phyloP scores from a whole-genome alignment of 2,329 filamentous ascomycete species.

The Ophiostoma sp. region DNA sequence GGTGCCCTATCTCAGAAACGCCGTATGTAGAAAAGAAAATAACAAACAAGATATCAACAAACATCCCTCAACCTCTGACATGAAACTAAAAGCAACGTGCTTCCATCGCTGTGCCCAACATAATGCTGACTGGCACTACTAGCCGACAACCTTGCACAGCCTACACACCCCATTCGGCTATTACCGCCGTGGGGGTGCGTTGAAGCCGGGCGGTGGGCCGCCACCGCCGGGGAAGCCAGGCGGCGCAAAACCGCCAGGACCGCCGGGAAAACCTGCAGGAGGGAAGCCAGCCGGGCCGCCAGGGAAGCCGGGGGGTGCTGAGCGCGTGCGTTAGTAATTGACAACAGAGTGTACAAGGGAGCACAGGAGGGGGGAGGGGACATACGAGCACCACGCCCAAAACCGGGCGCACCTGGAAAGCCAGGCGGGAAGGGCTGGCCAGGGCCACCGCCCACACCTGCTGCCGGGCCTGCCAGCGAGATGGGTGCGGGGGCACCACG shows the following conservation, averaged over 20 bases:
- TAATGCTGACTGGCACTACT: background rate
- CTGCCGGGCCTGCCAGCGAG: conserved; percentile 82
- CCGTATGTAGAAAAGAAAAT: conserved; percentile 4
- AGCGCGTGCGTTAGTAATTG: conserved; percentile 38
- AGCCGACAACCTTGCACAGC: background rate
- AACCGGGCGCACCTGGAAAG: conserved; percentile 54
- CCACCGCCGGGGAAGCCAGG: conserved; percentile 53
- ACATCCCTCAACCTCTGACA: background rate
- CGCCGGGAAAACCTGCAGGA: conserved; percentile 51
- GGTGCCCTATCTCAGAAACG: conserved; percentile 9
- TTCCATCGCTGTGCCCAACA: background rate
- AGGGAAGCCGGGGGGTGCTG: conserved; percentile 43
- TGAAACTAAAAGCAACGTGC: background rate
- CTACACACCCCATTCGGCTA: background rate
- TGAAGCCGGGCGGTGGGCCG: conserved; percentile 69
- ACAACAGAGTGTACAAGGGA: conserved; percentile 23
- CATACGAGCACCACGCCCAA: conserved; percentile 58
- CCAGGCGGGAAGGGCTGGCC: conserved; percentile 62
- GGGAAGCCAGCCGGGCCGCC: conserved; percentile 39
- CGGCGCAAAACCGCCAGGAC: conserved; percentile 43
- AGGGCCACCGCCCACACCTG: conserved; percentile 68
- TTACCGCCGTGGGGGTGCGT: conserved; percentile 66
- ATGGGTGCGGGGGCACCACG: conserved; percentile 71
- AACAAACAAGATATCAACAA: background rate
- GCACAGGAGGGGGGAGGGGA: conserved; percentile 31